A percentile compares a stretch with the other conserved stretches of the same genome.
Conservation (phyloP, 768 basidiomycete genomes). For the Lactifluus echinatus region DNA sequence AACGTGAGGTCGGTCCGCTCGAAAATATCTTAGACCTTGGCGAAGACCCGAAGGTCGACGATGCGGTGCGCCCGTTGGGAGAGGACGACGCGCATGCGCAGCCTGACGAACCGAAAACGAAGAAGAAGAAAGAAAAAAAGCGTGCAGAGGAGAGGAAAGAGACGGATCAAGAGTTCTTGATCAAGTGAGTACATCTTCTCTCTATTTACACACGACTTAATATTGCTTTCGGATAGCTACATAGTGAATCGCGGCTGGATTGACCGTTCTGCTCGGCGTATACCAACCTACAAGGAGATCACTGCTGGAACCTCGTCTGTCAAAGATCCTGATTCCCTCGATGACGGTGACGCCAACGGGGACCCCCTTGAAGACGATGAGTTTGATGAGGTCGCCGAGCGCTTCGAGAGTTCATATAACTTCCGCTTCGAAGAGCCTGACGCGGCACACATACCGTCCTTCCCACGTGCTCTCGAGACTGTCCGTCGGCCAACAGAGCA, state of each 20-base stretch:
- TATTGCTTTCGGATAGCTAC: conserved; percentile 46
- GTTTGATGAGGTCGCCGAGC: conserved; percentile 86
- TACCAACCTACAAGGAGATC: conserved; percentile 84
- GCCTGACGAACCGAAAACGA: conserved; percentile 28
- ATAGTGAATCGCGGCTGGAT: conserved; percentile 98
- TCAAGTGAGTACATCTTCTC: conserved; percentile 54
- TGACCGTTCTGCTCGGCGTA: conserved; percentile 59
- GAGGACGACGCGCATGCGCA: conserved; percentile 22
- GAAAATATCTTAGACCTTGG: conserved; percentile 57
- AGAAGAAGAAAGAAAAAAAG: conserved; percentile 22
- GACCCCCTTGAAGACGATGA: conserved; percentile 45
- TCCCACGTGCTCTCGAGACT: conserved; percentile 62
- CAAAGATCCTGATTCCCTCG: conserved; percentile 19
- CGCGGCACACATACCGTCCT: conserved; percentile 55
- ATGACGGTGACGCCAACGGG: conserved; percentile 21
- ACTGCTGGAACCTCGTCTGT: conserved; percentile 32
- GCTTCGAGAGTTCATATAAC: conserved; percentile 95
- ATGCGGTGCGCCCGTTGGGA: conserved; percentile 25
- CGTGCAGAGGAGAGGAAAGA: conserved; percentile 40
- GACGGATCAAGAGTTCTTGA: conserved; percentile 77
- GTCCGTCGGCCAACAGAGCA: conserved; percentile 65
- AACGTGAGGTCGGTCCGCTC: conserved; percentile 76
- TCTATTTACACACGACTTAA: background rate
- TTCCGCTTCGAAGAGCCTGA: conserved; percentile 95
- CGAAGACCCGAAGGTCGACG: conserved; percentile 20